These are phyloP conservation scores for Starmerella scarabaei DNA, from an alignment of 805 yeast genomes.

Conservation along the genomic window DNA sequence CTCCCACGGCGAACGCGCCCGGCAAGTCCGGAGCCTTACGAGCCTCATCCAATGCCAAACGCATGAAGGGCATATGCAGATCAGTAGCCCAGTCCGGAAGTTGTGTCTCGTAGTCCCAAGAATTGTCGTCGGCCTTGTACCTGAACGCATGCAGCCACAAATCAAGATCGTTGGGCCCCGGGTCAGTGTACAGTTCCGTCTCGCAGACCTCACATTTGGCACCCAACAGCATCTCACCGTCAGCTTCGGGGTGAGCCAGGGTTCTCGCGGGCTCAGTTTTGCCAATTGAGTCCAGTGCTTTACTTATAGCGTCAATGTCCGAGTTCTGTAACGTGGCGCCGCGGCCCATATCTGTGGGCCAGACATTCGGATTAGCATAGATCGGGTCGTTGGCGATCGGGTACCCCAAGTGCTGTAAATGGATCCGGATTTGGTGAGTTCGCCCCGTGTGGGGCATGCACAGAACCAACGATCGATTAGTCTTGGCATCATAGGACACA, in stretches of 20 bases:
- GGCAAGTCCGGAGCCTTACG: constrained; percentile 64
- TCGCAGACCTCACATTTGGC: constrained; percentile 54
- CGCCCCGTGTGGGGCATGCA: constrained; percentile 87
- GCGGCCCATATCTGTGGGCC: constrained; percentile 70
- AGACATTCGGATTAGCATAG: constrained; percentile 60
- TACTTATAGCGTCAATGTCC: constrained; percentile 37
- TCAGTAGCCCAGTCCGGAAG: constrained; percentile 74
- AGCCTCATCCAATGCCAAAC: constrained; percentile 65
- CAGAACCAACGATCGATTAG: constrained; percentile 47
- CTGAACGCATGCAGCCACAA: constrained; percentile 85
- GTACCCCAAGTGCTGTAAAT: constrained; percentile 72
- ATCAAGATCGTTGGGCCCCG: constrained; percentile 75
- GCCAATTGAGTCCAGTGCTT: constrained; percentile 50
- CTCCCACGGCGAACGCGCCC: constrained; percentile 92
- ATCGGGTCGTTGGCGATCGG: constrained; percentile 92
- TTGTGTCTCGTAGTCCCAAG: constrained; percentile 64
- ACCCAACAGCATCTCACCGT: constrained; percentile 55
- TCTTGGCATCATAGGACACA: constrained; percentile 52
- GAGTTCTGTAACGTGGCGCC: constrained; percentile 31
- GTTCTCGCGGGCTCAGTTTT: constrained; percentile 53
- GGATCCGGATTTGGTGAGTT: constrained; percentile 92
- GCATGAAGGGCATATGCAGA: constrained; percentile 51
- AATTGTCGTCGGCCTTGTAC: constrained; percentile 39
- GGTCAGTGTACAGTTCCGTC: constrained; percentile 65
- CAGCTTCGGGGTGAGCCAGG: constrained; percentile 33